Evolutionary conservation across 2,329 filamentous ascomycete genomes (phyloP).

Genomic region (Periconia sp.): DNA sequence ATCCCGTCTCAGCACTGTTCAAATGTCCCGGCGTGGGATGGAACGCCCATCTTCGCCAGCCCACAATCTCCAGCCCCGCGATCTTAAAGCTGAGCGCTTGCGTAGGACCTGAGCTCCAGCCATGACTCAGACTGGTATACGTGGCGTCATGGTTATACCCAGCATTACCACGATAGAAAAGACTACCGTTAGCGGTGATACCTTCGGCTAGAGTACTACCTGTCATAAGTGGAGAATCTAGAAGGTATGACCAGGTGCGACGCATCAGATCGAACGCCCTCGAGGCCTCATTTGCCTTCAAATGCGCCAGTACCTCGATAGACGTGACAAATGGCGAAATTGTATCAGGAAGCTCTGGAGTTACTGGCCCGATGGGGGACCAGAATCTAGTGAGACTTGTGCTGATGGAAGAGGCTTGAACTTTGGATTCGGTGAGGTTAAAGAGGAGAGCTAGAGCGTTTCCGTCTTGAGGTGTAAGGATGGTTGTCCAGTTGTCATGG

Average conservation of each 20-base stretch:
- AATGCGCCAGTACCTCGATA: slow-evolving; percentile 45
- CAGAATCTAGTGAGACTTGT: slow-evolving; percentile 25
- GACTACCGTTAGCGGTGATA: slow-evolving; percentile 43
- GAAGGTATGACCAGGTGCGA: slow-evolving; percentile 36
- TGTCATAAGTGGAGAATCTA: slow-evolving; percentile 40
- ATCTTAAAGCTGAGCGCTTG: slow-evolving; percentile 15
- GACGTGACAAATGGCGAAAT: slow-evolving; percentile 46
- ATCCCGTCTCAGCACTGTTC: slow-evolving; percentile 21
- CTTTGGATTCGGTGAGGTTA: slow-evolving; percentile 19
- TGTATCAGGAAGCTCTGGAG: slow-evolving; percentile 44
- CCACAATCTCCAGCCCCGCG: slow-evolving; percentile 18
- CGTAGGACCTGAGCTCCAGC: slow-evolving; percentile 41
- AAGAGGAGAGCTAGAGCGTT: slow-evolving; percentile 29
- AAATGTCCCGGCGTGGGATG: slow-evolving; percentile 26
- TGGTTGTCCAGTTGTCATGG: slow-evolving; percentile 25
- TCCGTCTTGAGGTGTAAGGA: slow-evolving; percentile 29
- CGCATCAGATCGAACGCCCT: slow-evolving; percentile 38
- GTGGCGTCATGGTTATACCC: slow-evolving; percentile 42
- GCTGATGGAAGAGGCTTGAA: slow-evolving; percentile 22
- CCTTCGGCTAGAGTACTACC: slow-evolving; percentile 47
- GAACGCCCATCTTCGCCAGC: slow-evolving; percentile 36
- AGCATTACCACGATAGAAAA: slow-evolving; percentile 40
- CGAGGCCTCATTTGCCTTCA: slow-evolving; percentile 20
- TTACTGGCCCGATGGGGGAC: slow-evolving; percentile 36
- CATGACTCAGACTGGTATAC: slow-evolving; percentile 44